Evolutionary conservation across 257 asterid species (phyloP), one percentile per base, ranked within the genome.

Genomic region (Fraxinus quadrangulata): DNA sequence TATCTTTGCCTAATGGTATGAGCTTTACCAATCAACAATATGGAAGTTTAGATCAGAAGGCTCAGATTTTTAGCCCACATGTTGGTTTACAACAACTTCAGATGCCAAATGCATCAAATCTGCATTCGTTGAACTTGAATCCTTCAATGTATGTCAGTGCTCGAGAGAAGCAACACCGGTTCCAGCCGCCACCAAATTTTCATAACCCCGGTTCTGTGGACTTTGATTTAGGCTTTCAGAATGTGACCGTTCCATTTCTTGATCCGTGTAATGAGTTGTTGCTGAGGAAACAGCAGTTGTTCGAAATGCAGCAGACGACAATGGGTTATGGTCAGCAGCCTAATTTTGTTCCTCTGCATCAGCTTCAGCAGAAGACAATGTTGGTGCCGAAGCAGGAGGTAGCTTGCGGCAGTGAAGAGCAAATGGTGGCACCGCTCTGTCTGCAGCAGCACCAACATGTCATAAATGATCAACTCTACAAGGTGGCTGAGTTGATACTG

Each of bases 401-500:
- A 17, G 5, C 30, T 2, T 28, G 54, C 23, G 39, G 51, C 69
- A 31, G 59, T 51, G 9, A 26, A 4, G 70, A 63, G 37, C 78
- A 63, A 39, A 26, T 65, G 51, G 73, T 61, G 54, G n/a, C 56
- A 30, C 36, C 30, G 2, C 70, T 45, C 19, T 34, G n/a, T 45
- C 75, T 59, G 37, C 56, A 47, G 45, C 84, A 81, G 12, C 82
- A 77, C 16, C 84, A 80, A 8, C 85, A 84, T 76, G 79, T 73
- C 45, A 73, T 87, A 17, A 80, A 73, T 17, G 88, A 85, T 73
- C 87, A 78, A 70, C 78, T 87, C 34, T 83, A 33, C 30, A 80
- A 84, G 86, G 90, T 87, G 45, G 75, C 81, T 1, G 90, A 87
- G 73, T 72, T 81, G 75, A 76, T 82, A 71, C 74, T 82, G 77